phyloP scores from a whole-genome alignment of 1,284 basidiomycete genomes.

The Marasmius oreades region DNA sequence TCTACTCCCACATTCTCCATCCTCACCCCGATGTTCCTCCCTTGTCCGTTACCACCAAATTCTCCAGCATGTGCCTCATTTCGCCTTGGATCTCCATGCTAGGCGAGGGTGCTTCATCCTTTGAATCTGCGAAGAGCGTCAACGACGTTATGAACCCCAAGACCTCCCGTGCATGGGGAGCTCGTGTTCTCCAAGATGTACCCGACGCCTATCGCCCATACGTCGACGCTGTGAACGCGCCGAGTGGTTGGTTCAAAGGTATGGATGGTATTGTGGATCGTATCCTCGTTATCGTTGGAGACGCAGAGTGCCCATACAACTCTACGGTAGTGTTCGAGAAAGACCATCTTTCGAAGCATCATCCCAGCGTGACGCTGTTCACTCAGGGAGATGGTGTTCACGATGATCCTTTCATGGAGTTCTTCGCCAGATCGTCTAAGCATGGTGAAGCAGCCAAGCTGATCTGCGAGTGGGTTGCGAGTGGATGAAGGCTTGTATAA shows the following conservation, averaged over 20 bases:
- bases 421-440: too few species aligned
- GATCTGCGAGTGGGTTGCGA: too few species aligned
- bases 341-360: slow-evolving; percentile 14
- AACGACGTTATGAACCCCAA: slow-evolving; percentile 15
- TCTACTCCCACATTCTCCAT: slow-evolving; percentile 30
- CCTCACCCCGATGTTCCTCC: slow-evolving; percentile 20
- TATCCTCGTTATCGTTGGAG: slow-evolving; percentile 24
- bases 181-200: slow-evolving; percentile 16
- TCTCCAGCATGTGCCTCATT: slow-evolving; percentile 26
- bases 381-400: slow-evolving; percentile 27
- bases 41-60: slow-evolving; percentile 17
- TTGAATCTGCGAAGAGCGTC: slow-evolving; percentile 16
- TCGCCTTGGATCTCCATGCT: slow-evolving; percentile 33
- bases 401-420: slow-evolving; percentile 26
- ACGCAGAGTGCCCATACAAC: slow-evolving; percentile 22
- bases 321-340: slow-evolving; percentile 17
- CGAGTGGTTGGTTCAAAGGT: slow-evolving; percentile 21
- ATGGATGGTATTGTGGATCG: slow-evolving; percentile 20
- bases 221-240: slow-evolving; percentile 19
- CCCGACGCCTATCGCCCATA: slow-evolving; percentile 19
- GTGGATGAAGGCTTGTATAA: too few species aligned
- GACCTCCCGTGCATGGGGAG: slow-evolving; percentile 14
- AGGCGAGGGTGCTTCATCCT: slow-evolving; percentile 14
- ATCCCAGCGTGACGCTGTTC: slow-evolving; percentile 17
- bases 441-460: too few species aligned